Conservation (phyloP, 78 protist species). For the Dictyostelium citrinum region DNA sequence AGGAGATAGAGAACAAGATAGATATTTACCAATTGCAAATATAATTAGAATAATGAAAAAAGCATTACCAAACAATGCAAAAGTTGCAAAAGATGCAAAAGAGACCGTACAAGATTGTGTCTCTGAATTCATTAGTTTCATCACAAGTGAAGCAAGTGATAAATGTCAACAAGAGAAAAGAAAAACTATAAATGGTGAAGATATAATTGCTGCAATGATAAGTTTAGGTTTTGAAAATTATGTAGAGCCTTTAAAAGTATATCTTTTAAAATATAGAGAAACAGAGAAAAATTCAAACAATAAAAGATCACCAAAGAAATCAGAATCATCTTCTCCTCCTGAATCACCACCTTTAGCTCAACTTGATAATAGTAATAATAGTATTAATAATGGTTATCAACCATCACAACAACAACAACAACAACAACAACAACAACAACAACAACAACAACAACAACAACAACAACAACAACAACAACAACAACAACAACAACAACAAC, state of each 20-base stretch:
- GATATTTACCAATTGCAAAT: slow-evolving; percentile 90
- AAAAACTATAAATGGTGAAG: slow-evolving; percentile 91
- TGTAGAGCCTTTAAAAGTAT: slow-evolving; percentile 80
- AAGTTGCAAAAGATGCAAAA: slow-evolving; percentile 92
- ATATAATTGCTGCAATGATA: slow-evolving; percentile 85
- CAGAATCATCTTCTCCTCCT: neutral
- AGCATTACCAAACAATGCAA: slow-evolving; percentile 88
- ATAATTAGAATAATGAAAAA: slow-evolving; percentile 84
- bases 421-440: neutral
- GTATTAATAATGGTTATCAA: neutral
- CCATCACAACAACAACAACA: neutral
- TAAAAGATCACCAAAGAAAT: neutral
- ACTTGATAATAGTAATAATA: neutral
- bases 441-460: neutral
- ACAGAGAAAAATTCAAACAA: neutral
- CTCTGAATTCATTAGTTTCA: slow-evolving; percentile 89
- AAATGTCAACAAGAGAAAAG: slow-evolving; percentile 86
- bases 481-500: slow-evolving; percentile 10
- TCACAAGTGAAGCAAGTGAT: slow-evolving; percentile 90
- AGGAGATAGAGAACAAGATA: slow-evolving; percentile 47
- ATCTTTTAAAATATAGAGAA: slow-evolving; percentile 79
- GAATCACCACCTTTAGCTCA: slow-evolving; percentile 8
- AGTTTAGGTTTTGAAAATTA: slow-evolving; percentile 88
- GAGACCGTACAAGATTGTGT: slow-evolving; percentile 92
- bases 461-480: neutral